phyloP scores from a whole-genome alignment of 495 filamentous ascomycete genomes.

The Neurospora pannonica region DNA sequence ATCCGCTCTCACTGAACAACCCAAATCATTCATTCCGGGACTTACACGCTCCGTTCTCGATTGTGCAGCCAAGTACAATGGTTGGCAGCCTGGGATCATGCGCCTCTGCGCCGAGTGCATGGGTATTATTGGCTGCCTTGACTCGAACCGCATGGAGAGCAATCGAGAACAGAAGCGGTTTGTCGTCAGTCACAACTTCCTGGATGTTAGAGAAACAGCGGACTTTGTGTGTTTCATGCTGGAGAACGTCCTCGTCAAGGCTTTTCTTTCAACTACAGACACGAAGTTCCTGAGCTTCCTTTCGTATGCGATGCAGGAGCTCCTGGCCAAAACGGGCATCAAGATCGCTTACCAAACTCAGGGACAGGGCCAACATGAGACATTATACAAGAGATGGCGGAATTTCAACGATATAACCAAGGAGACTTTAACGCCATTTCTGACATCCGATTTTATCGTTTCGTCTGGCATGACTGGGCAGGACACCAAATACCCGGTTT shows the following conservation, averaged over 20 bases:
- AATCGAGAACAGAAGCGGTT: constrained; percentile 67
- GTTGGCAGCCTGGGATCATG: constrained; percentile 53
- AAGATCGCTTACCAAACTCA: constrained; percentile 40
- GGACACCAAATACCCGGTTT: constrained; percentile 66
- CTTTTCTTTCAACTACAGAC: constrained; percentile 82
- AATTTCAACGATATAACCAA: constrained; percentile 62
- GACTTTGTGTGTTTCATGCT: constrained; percentile 81
- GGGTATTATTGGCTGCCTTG: constrained; percentile 81
- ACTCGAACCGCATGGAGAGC: constrained; percentile 80
- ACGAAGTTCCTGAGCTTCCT: constrained; percentile 81
- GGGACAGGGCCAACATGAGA: constrained; percentile 4
- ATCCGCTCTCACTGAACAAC: constrained; percentile 76
- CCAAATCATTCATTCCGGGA: constrained; percentile 59
- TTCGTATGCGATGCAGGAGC: constrained; percentile 85
- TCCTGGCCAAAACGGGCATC: constrained; percentile 68
- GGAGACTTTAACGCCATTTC: constrained; percentile 75
- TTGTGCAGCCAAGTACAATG: constrained; percentile 68
- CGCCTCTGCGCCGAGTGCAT: constrained; percentile 69
- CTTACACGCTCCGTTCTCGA: constrained; percentile 74
- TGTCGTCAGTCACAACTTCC: constrained; percentile 78
- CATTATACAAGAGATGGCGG: constrained; percentile 59
- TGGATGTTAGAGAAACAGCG: constrained; percentile 64
- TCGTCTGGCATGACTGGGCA: constrained; percentile 42
- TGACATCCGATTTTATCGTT: constrained; percentile 71
- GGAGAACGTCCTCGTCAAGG: constrained; percentile 77